Evolutionary conservation across 2,329 filamentous ascomycete species (phyloP).

Genomic region (Akanthomyces dipterigenus): DNA sequence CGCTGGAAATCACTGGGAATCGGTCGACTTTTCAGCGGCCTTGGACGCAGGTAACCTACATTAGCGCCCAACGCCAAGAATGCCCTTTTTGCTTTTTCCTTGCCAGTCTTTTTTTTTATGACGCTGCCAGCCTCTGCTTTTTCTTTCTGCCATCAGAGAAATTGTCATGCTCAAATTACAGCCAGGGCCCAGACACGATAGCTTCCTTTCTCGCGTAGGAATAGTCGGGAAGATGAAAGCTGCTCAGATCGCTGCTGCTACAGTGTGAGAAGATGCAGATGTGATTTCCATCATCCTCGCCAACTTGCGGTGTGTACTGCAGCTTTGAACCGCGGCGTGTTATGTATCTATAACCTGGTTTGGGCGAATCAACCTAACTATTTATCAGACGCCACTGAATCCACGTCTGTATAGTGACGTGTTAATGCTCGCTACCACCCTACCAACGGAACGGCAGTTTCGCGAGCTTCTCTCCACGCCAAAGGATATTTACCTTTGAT

Average conservation of each 20-base stretch:
- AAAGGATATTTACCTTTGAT: not conserved
- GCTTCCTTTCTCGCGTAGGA: too few species aligned
- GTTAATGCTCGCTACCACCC: not conserved
- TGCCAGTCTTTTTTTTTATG: not conserved
- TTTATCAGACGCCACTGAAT: not conserved
- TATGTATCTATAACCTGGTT: not conserved
- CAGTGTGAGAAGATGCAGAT: too few species aligned
- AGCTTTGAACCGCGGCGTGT: not conserved
- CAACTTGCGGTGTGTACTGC: too few species aligned
- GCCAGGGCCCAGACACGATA: too few species aligned
- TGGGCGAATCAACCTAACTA: not conserved
- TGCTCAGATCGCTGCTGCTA: too few species aligned
- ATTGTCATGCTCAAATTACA: too few species aligned
- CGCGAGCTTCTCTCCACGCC: not conserved
- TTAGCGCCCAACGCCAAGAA: not conserved
- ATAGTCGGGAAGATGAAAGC: too few species aligned
- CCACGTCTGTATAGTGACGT: not conserved
- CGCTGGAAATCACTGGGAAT: not conserved
- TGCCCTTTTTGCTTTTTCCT: not conserved
- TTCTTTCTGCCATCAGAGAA: not conserved
- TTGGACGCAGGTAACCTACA: not conserved
- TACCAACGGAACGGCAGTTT: not conserved
- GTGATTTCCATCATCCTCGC: too few species aligned
- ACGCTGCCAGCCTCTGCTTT: not conserved
- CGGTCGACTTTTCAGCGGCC: not conserved